phyloP scores from a whole-genome alignment of 495 filamentous ascomycete genomes.

The Xylaria cubensis region DNA sequence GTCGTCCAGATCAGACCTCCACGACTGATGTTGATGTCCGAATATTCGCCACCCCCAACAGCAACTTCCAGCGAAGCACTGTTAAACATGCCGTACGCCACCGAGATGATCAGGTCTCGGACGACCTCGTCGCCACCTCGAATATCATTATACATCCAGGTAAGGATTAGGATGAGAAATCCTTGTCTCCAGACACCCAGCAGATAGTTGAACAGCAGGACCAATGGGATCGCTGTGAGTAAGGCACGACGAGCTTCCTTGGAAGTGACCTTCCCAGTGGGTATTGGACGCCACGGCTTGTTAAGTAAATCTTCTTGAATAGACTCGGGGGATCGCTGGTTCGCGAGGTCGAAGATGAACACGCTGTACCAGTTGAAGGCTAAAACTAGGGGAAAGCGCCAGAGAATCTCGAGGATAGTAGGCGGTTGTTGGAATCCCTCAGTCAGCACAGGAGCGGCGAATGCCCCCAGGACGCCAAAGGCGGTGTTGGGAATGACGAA shows the following conservation, averaged over 20 bases:
- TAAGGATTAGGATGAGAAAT: conserved; percentile 46
- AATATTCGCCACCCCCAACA: conserved; percentile 25
- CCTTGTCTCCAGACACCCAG: conserved; percentile 48
- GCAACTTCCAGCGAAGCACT: conserved; percentile 39
- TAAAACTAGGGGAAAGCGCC: conserved; percentile 33
- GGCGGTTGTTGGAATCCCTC: conserved; percentile 34
- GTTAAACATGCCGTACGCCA: conserved; percentile 47
- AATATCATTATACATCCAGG: conserved; percentile 63
- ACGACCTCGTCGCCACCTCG: conserved; percentile 52
- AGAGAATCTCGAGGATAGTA: conserved; percentile 26
- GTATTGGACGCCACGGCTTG: conserved; percentile 66
- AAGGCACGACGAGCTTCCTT: conserved; percentile 47
- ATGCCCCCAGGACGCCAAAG: conserved; percentile 45
- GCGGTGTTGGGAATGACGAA: conserved; percentile 43
- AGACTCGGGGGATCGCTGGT: conserved; percentile 56
- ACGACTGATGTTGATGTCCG: conserved; percentile 25
- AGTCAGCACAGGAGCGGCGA: conserved; percentile 33
- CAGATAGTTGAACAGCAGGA: conserved; percentile 45
- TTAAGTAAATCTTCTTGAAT: conserved; percentile 61
- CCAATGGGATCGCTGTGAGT: conserved; percentile 32
- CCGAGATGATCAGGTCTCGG: conserved; percentile 56
- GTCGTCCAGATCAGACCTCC: conserved; percentile 53
- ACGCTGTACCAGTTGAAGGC: conserved; percentile 45
- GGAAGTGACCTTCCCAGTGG: conserved; percentile 46
- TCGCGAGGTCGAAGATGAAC: conserved; percentile 53